These are phyloP conservation scores for Monilinia fructigena DNA, from an alignment of 2,329 filamentous ascomycete species.

Conservation along the genomic window DNA sequence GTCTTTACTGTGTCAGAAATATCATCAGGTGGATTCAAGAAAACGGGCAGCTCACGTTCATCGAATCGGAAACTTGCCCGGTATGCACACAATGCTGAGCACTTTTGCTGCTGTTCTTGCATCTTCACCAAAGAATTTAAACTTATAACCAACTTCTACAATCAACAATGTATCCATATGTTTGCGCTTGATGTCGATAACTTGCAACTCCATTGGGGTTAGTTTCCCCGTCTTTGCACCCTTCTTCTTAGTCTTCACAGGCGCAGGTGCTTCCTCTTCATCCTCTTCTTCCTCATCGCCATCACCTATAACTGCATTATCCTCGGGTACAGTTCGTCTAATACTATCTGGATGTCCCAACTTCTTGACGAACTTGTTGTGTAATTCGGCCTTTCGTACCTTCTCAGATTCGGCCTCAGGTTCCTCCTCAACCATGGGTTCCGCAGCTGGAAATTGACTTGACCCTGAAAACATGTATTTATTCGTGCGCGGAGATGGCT, in stretches of 20 bases:
- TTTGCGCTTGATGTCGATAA: conserved; percentile 89
- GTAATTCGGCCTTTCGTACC: conserved; percentile 67
- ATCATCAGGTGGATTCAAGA: conserved; percentile 14
- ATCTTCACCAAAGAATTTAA: conserved; percentile 95
- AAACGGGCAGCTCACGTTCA: conserved; percentile 59
- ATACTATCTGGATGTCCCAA: conserved; percentile 84
- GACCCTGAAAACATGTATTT: conserved; percentile 53
- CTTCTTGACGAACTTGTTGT: conserved; percentile 84
- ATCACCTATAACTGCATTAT: conserved; percentile 47
- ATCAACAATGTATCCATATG: conserved; percentile 88
- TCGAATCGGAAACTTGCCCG: conserved; percentile 92
- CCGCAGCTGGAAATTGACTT: conserved; percentile 33
- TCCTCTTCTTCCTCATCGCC: conserved; percentile 59
- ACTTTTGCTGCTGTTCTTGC: conserved; percentile 85
- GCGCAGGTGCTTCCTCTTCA: conserved; percentile 50
- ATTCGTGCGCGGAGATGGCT: conserved; percentile 47
- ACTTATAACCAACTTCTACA: conserved; percentile 97
- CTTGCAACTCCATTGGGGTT: conserved; percentile 91
- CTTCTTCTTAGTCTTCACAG: conserved; percentile 63
- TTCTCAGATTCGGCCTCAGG: conserved; percentile 51
- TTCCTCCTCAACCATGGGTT: conserved; percentile 38
- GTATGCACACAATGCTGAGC: conserved; percentile 92
- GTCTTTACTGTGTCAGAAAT: conserved; percentile 48
- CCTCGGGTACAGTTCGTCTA: conserved; percentile 53
- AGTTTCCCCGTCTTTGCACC: conserved; percentile 71